A percentile compares a stretch with the other conserved stretches of the same genome.
phyloP scores from a whole-genome alignment of 495 filamentous ascomycete species.

The Viridothelium virens region DNA sequence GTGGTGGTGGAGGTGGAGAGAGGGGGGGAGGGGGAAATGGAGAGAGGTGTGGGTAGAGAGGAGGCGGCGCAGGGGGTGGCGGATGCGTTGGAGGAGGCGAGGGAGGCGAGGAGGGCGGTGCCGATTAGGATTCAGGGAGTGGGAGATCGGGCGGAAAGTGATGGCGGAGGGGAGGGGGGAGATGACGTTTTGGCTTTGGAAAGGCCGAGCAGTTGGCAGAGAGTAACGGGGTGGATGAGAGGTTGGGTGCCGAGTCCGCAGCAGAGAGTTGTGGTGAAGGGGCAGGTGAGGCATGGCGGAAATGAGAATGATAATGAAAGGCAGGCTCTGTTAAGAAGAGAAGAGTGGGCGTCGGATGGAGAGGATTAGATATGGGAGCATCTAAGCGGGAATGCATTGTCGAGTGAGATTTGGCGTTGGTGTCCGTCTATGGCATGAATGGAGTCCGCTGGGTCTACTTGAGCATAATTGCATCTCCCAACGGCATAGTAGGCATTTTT shows the following conservation, averaged over 20 bases:
- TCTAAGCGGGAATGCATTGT: neutral
- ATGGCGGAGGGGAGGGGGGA: conserved; percentile 33
- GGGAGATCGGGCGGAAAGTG: neutral
- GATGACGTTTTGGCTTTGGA: neutral
- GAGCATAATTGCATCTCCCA: too few species aligned
- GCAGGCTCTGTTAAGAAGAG: neutral
- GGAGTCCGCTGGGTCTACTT: neutral
- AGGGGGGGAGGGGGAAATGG: conserved; percentile 33
- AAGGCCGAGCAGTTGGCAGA: conserved; percentile 39
- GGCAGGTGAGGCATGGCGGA: neutral
- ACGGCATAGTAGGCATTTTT: neutral
- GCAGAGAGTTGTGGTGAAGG: neutral
- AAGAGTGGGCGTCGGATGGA: neutral
- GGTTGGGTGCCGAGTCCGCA: conserved; percentile 51
- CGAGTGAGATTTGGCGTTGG: neutral
- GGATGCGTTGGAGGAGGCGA: conserved; percentile 30
- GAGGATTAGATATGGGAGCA: neutral
- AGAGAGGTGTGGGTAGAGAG: conserved; percentile 32
- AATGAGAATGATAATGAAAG: neutral
- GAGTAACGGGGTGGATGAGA: conserved; percentile 60
- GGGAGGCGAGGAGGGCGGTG: conserved; percentile 34
- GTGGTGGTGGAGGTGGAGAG: conserved; percentile 34
- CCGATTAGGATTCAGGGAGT: conserved; percentile 31
- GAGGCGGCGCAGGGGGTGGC: neutral
- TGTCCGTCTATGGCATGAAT: neutral